Conservation (phyloP, 805 yeast species). For the Wickerhamiella dianesei region DNA sequence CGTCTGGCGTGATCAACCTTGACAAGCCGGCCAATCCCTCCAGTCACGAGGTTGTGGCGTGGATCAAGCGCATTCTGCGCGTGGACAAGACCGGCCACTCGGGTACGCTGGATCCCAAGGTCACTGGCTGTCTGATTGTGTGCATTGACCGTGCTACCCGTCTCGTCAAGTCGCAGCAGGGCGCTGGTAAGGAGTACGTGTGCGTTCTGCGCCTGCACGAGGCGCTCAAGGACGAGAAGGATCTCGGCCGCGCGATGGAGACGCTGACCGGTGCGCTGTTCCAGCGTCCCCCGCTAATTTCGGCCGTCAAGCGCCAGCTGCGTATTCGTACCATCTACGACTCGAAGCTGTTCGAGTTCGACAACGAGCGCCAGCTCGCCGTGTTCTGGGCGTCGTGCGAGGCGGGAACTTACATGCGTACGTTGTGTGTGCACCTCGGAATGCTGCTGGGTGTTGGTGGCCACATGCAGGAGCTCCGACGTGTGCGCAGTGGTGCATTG, state of each 20-base stretch:
- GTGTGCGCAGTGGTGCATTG: constrained; percentile 96
- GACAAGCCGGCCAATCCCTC: constrained; percentile 98
- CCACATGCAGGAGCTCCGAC: constrained; percentile 98
- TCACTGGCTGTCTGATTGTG: constrained; percentile 96
- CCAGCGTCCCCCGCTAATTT: constrained; percentile 98
- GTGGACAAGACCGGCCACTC: constrained; percentile 98
- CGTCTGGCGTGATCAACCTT: constrained; percentile 91
- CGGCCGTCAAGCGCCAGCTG: constrained; percentile 97
- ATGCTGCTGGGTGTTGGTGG: constrained; percentile 98
- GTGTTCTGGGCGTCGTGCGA: constrained; percentile 99
- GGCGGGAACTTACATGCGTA: constrained; percentile 99
- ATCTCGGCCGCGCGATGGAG: constrained; percentile 74
- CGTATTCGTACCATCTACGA: constrained; percentile 97
- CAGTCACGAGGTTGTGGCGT: constrained; percentile 98
- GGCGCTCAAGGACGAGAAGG: constrained; percentile 79
- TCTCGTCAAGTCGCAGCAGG: constrained; percentile 96
- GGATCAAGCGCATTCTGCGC: constrained; percentile 93
- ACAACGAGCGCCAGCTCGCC: constrained; percentile 89
- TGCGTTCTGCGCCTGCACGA: constrained; percentile 95
- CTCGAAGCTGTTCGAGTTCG: constrained; percentile 89
- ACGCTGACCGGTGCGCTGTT: constrained; percentile 95
- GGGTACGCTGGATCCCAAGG: constrained; percentile 97
- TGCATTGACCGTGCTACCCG: constrained; percentile 98
- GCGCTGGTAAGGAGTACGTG: constrained; percentile 99
- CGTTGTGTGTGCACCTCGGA: constrained; percentile 96